phyloP scores from a whole-genome alignment of 1,284 basidiomycete species.

The Pyrrhoderma noxium region DNA sequence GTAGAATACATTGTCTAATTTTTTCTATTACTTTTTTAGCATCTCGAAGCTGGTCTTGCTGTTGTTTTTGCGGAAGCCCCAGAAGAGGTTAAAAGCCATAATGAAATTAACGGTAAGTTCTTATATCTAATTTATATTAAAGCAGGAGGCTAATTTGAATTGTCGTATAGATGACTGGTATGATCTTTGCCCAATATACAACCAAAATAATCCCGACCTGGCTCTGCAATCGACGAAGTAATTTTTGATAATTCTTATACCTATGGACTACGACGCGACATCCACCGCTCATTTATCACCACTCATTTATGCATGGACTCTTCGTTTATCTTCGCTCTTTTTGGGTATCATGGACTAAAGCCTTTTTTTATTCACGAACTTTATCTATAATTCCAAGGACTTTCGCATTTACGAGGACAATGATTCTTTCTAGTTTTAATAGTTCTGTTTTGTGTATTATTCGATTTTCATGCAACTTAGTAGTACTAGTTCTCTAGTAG shows the following conservation, averaged over 20 bases:
- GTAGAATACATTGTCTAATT: background rate
- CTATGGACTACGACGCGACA: background rate
- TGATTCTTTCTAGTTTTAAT: too few species aligned
- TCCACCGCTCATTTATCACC: background rate
- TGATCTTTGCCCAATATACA: conserved; percentile 23
- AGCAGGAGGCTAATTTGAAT: background rate
- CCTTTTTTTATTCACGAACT: background rate
- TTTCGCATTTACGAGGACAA: too few species aligned
- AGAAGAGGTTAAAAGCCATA: conserved; percentile 20
- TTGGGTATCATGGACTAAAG: background rate
- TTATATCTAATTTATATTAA: background rate
- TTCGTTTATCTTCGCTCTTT: background rate
- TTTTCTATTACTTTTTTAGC: conserved; percentile 21
- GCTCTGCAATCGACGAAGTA: conserved; percentile 8
- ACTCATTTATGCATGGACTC: background rate
- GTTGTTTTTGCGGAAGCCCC: conserved; percentile 35
- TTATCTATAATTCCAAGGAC: background rate
- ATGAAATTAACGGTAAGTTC: conserved; percentile 23
- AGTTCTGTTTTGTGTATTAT: too few species aligned
- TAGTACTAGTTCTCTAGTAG: too few species aligned
- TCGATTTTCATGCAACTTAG: too few species aligned
- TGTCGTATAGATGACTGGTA: conserved; percentile 20
- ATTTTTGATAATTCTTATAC: conserved; percentile 4
- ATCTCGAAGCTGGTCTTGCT: conserved; percentile 33
- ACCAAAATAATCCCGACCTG: conserved; percentile 17